Percentiles rank a stretch among this genome's conserved stretches.
Conservation (phyloP, 805 yeast genomes). For the Grigorovia yakushimaensis region DNA sequence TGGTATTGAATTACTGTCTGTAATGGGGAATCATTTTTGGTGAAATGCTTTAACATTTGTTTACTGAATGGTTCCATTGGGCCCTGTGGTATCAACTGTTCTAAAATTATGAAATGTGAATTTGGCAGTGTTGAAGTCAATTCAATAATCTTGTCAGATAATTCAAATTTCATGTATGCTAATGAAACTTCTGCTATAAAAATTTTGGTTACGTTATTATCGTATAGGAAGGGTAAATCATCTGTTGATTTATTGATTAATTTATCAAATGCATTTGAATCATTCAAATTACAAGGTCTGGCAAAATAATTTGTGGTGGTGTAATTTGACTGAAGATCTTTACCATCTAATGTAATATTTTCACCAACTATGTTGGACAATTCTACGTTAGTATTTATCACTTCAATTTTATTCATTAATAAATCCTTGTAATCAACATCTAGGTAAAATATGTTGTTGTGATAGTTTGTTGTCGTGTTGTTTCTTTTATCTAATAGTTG, state of each 20-base stretch:
- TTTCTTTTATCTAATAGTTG: constrained; percentile 34
- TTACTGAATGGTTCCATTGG: constrained; percentile 55
- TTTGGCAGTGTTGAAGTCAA: constrained; percentile 36
- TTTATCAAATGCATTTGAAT: constrained; percentile 31
- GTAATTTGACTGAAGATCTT: constrained; percentile 6
- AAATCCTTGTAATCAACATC: constrained; percentile 74
- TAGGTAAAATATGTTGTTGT: constrained; percentile 38
- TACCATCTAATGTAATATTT: background rate
- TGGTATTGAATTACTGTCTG: constrained; percentile 55
- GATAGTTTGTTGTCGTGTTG: constrained; percentile 19
- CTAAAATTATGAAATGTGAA: constrained; percentile 56
- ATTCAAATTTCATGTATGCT: constrained; percentile 63
- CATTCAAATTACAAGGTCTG: constrained; percentile 59
- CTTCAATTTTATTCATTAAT: constrained; percentile 42
- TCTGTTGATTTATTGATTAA: constrained; percentile 3
- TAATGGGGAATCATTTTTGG: constrained; percentile 55
- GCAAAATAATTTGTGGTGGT: constrained; percentile 42
- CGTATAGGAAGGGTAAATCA: constrained; percentile 9
- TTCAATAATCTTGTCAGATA: constrained; percentile 52
- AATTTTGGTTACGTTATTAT: constrained; percentile 35
- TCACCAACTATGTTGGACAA: constrained; percentile 36
- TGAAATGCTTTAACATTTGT: constrained; percentile 67
- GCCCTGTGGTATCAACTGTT: constrained; percentile 64
- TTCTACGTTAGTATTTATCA: constrained; percentile 42
- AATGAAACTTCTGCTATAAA: constrained; percentile 77